Percentiles rank a stretch among this genome's conserved stretches.
Conservation (phyloP, 2,329 filamentous ascomycete species). For the Trichoderma lentiforme region DNA sequence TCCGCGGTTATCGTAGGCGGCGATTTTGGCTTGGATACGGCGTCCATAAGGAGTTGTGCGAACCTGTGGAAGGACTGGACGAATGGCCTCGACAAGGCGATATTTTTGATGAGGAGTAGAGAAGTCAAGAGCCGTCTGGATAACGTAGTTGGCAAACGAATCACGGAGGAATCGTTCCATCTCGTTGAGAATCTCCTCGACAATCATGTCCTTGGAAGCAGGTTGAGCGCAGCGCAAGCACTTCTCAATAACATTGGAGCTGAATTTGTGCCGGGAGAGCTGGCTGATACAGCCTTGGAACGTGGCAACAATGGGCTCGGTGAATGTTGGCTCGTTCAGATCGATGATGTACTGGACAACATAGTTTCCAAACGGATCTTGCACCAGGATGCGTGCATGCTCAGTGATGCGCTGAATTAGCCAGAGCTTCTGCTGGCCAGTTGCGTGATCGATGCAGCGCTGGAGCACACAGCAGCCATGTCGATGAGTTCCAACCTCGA, state of each 20-base stretch:
- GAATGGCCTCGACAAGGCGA: slow-evolving; percentile 77
- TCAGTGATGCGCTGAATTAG: slow-evolving; percentile 84
- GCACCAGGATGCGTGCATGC: slow-evolving; percentile 83
- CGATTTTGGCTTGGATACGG: slow-evolving; percentile 86
- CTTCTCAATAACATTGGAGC: slow-evolving; percentile 98
- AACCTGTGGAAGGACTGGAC: slow-evolving; percentile 78
- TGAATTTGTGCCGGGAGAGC: slow-evolving; percentile 95
- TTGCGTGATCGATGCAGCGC: slow-evolving; percentile 95
- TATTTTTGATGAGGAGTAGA: slow-evolving; percentile 69
- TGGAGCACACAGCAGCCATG: slow-evolving; percentile 98
- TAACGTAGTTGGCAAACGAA: slow-evolving; percentile 94
- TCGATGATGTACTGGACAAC: slow-evolving; percentile 99
- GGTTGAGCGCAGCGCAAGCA: slow-evolving; percentile 79
- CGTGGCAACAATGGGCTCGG: slow-evolving; percentile 78
- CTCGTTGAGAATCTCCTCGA: slow-evolving; percentile 79
- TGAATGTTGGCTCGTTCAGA: slow-evolving; percentile 81
- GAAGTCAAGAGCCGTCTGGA: slow-evolving; percentile 92
- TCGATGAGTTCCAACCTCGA: slow-evolving; percentile 91
- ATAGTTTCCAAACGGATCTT: slow-evolving; percentile 98
- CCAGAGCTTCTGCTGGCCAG: slow-evolving; percentile 81
- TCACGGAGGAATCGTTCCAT: slow-evolving; percentile 88
- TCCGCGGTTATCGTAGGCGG: slow-evolving; percentile 52
- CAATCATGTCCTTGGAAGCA: slow-evolving; percentile 72
- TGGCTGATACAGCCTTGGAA: slow-evolving; percentile 71
- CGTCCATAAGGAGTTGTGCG: slow-evolving; percentile 91